Conservation (phyloP, 495 filamentous ascomycete genomes). For the Aspergillus mulundensis region DNA sequence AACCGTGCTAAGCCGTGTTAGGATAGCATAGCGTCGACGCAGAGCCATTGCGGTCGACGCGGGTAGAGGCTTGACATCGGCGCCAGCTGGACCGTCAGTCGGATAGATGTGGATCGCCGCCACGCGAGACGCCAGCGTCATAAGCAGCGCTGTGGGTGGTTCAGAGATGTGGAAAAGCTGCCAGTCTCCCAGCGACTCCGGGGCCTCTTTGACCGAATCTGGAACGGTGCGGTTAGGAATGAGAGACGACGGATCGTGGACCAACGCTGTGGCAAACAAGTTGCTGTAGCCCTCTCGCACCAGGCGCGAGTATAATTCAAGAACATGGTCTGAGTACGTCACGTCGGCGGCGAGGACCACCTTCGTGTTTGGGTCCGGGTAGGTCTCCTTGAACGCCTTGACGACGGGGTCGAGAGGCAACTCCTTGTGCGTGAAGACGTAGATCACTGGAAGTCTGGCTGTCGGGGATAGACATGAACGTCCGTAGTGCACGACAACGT, state of each 20-base stretch:
- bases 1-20: constrained; percentile 75
- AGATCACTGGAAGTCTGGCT: constrained; percentile 80
- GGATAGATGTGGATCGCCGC: constrained; percentile 73
- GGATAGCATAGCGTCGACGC: constrained; percentile 79
- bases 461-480: constrained; percentile 89
- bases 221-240: constrained; percentile 82
- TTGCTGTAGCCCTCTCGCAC: constrained; percentile 60
- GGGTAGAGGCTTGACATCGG: constrained; percentile 38
- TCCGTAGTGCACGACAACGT: constrained; percentile 93
- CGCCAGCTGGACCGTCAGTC: constrained; percentile 38
- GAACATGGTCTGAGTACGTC: constrained; percentile 71
- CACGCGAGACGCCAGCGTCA: constrained; percentile 83
- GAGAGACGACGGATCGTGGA: constrained; percentile 72
- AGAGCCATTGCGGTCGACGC: constrained; percentile 56
- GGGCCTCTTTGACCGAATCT: constrained; percentile 40
- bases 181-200: constrained; percentile 60
- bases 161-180: constrained; percentile 85
- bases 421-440: constrained; percentile 76
- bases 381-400: constrained; percentile 63
- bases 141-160: constrained; percentile 77
- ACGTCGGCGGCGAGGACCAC: constrained; percentile 87
- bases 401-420: constrained; percentile 57
- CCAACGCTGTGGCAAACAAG: constrained; percentile 63
- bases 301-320: constrained; percentile 47
- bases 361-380: constrained; percentile 56